These are phyloP conservation scores for Multifurca ochricompacta DNA, from an alignment of 768 basidiomycete species.

Conservation along the genomic window DNA sequence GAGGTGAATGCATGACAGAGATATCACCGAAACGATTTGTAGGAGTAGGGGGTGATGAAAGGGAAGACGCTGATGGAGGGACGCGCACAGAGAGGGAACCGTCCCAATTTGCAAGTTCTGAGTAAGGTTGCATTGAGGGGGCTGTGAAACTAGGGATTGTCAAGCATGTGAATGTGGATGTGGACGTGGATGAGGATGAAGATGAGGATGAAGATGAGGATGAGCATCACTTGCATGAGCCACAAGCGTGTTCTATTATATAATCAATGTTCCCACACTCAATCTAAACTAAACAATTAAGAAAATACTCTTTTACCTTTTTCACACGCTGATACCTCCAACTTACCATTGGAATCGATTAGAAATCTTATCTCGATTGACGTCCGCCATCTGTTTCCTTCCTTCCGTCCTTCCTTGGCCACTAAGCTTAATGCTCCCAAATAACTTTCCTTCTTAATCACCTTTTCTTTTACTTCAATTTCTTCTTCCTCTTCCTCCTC, in stretches of 20 bases:
- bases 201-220: too few relatives aligned
- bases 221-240: too few relatives aligned
- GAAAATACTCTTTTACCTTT: slow-evolving; percentile 28
- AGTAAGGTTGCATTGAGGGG: slow-evolving; percentile 8
- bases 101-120: slow-evolving; percentile 18
- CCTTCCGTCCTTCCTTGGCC: slow-evolving; percentile 33
- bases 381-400: slow-evolving; percentile 43
- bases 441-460: slow-evolving; percentile 44
- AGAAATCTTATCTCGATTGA: slow-evolving; percentile 40
- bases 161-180: too few relatives aligned
- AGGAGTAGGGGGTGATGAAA: not conserved
- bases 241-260: slow-evolving; percentile 2
- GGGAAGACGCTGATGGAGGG: not conserved
- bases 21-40: not conserved
- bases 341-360: slow-evolving; percentile 28
- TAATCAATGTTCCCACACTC: not conserved
- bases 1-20: not conserved
- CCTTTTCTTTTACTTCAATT: slow-evolving; percentile 56
- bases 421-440: slow-evolving; percentile 33
- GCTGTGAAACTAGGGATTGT: too few relatives aligned
- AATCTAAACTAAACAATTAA: not conserved
- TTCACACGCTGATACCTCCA: slow-evolving; percentile 36
- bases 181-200: too few relatives aligned
- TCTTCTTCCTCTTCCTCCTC: slow-evolving; percentile 58
- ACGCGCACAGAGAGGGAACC: not conserved